Conservation (phyloP, 2,329 filamentous ascomycete genomes). For the Cladophialophora yegresii region DNA sequence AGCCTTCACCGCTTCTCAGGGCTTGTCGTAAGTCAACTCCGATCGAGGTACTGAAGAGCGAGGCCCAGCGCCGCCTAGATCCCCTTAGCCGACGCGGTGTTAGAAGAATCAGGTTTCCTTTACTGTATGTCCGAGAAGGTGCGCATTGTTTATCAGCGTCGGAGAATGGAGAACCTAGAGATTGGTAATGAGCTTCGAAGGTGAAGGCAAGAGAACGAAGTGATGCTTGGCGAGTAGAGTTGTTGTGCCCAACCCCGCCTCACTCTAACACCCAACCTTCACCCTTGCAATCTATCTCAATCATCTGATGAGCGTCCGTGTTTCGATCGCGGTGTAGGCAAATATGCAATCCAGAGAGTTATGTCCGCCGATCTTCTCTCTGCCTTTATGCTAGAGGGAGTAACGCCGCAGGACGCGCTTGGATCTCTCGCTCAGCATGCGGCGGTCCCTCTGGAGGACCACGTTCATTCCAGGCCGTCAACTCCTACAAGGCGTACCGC, state of each 20-base stretch:
- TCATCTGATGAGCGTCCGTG: background rate
- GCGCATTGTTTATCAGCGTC: slow-evolving; percentile 50
- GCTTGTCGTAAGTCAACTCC: slow-evolving; percentile 65
- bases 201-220: background rate
- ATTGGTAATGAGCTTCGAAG: background rate
- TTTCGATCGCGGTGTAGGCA: background rate
- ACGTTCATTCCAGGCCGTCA: background rate
- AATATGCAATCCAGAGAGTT: slow-evolving; percentile 3
- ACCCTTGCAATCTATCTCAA: background rate
- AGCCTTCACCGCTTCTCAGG: slow-evolving; percentile 60
- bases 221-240: slow-evolving; percentile 5
- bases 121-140: slow-evolving; percentile 61
- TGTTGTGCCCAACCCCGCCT: background rate
- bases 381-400: slow-evolving; percentile 47
- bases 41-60: slow-evolving; percentile 60
- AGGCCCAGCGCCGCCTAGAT: slow-evolving; percentile 60
- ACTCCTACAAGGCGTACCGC: background rate
- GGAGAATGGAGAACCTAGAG: background rate
- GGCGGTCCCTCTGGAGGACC: background rate
- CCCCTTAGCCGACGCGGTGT: background rate
- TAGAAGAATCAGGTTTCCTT: slow-evolving; percentile 8
- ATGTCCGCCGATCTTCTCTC: slow-evolving; percentile 60
- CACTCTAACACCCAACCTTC: background rate
- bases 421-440: background rate
- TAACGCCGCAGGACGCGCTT: background rate